Base-by-base conservation (phyloP, 2,329 filamentous ascomycete species). In the Pseudogymnoascus sp. region DNA sequence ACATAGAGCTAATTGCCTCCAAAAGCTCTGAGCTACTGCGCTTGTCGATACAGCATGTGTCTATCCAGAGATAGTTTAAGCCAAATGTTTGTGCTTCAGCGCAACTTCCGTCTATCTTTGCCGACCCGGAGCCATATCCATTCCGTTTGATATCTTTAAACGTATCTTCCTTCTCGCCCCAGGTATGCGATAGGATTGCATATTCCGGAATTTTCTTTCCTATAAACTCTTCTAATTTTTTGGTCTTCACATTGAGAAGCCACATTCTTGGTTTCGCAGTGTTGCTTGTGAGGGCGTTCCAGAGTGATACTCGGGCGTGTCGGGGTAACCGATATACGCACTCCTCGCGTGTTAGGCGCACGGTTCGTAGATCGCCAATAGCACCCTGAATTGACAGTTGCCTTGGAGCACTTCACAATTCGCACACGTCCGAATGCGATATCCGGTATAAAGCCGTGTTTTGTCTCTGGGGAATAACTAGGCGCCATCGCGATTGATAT, bases 81-180 rank as follows among this genome's bases (percentile, higher is more conserved):
- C 29, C 54, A 4, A 35, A 10, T 36, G 54, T 26, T 11, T 58
- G 31, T 9, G 29, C 29, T 36, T 35, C 3, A 3, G 41, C n/a
- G 13, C 54, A 58, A 58, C 29, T 21, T 35, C 35, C 54, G 13
- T 58, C 21, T 21, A 58, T 36, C 17, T 58, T 58, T 47, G 41
- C 3, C 24, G 41, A 15, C 9, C 41, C 41, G 5, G 41, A 47
- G 6, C 3, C 5, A 13, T 47, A 47, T 47, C 24, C 41, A 15
- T 47, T 47, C 7, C 41, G 41, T 15, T 15, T 50, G 13, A 64
- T 36, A 39, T 80, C 79, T n/a, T 80, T 77, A 4, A 74, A 67
- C 26, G 62, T 59, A n/a, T 70, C 59, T 64, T 74, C 72, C 2
- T 67, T 64, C 24, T 62, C 59, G 7, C 54, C 61, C 62, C 65